A percentile compares a stretch with the other conserved stretches of the same genome.
These are phyloP conservation scores for Ceratobasidium sp. DNA, from an alignment of 1,284 basidiomycete genomes.

Conservation along the genomic window DNA sequence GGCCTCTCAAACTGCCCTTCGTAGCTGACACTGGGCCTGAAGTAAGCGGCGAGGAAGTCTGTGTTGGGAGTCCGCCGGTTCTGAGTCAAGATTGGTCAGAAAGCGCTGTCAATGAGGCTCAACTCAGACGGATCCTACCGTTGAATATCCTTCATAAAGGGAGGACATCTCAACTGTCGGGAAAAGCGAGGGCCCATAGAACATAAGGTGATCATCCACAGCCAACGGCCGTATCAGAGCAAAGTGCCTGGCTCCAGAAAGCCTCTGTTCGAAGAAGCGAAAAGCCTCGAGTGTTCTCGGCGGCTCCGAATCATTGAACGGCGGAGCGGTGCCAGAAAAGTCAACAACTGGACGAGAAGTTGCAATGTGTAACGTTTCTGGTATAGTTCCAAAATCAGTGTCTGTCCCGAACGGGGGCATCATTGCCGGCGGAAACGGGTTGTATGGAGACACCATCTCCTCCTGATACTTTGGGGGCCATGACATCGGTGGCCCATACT, in stretches of 20 bases:
- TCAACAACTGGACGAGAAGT: constrained; percentile 37
- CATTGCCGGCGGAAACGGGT: constrained; percentile 37
- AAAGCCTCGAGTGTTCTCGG: constrained; percentile 44
- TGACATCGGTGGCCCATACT: constrained; percentile 43
- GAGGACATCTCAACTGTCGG: constrained; percentile 44
- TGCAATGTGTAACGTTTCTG: constrained; percentile 42
- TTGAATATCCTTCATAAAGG: constrained; percentile 41
- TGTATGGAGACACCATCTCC: constrained; percentile 35
- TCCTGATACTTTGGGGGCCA: constrained; percentile 45
- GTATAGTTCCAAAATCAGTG: constrained; percentile 38
- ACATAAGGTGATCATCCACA: constrained; percentile 45
- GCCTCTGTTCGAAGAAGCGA: constrained; percentile 46
- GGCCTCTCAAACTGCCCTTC: constrained; percentile 41
- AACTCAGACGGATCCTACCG: constrained; percentile 33
- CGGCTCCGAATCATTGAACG: constrained; percentile 45
- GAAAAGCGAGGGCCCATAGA: constrained; percentile 44
- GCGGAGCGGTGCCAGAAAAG: constrained; percentile 42
- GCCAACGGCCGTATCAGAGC: constrained; percentile 33
- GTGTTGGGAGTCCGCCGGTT: constrained; percentile 38
- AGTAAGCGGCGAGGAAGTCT: constrained; percentile 42
- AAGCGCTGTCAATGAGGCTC: constrained; percentile 3
- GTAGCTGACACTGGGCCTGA: constrained; percentile 35
- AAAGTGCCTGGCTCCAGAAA: constrained; percentile 43
- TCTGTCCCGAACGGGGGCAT: constrained; percentile 36
- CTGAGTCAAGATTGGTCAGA: constrained; percentile 43